These are phyloP conservation scores for Alternaria atra DNA, from an alignment of 2,329 filamentous ascomycete species.

Conservation along the genomic window DNA sequence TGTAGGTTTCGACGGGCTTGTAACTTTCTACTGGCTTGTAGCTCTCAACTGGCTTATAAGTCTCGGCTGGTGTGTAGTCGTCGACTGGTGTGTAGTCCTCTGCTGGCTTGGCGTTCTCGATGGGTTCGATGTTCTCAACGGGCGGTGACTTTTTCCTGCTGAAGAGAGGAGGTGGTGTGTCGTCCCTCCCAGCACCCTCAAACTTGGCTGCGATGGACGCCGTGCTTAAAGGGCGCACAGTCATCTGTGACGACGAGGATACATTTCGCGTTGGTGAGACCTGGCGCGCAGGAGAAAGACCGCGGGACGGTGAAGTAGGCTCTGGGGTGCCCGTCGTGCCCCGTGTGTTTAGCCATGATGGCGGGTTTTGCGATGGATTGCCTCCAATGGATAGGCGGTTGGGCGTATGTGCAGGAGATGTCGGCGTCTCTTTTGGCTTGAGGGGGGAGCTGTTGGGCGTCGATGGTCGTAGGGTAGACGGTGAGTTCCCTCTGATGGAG, in stretches of 20 bases:
- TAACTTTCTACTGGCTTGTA: background rate
- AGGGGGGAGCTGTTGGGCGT: slow-evolving; percentile 54
- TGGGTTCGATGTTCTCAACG: slow-evolving; percentile 5
- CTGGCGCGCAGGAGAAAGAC: slow-evolving; percentile 36
- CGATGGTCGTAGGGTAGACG: slow-evolving; percentile 51
- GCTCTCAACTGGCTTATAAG: background rate
- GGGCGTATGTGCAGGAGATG: slow-evolving; percentile 38
- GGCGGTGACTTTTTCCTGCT: slow-evolving; percentile 16
- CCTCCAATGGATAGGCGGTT: slow-evolving; percentile 45
- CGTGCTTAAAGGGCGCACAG: slow-evolving; percentile 37
- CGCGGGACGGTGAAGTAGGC: slow-evolving; percentile 43
- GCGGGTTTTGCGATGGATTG: slow-evolving; percentile 47
- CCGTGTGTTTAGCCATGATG: slow-evolving; percentile 48
- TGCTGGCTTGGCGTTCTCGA: background rate
- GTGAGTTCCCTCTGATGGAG: slow-evolving; percentile 51
- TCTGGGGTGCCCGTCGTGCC: slow-evolving; percentile 41
- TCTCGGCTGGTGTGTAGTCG: slow-evolving; percentile 12
- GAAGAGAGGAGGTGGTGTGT: slow-evolving; percentile 34
- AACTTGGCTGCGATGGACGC: slow-evolving; percentile 50
- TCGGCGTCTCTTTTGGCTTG: slow-evolving; percentile 45
- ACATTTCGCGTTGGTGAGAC: slow-evolving; percentile 36
- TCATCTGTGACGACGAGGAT: slow-evolving; percentile 28
- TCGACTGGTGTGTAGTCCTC: background rate
- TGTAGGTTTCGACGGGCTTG: slow-evolving; percentile 25
- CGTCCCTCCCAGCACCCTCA: slow-evolving; percentile 44